A percentile compares a stretch with the other conserved stretches of the same genome.
These are phyloP conservation scores for Chloranthus sessilifolius DNA, from an alignment of 164 flowering plant genomes.

Conservation along the genomic window DNA sequence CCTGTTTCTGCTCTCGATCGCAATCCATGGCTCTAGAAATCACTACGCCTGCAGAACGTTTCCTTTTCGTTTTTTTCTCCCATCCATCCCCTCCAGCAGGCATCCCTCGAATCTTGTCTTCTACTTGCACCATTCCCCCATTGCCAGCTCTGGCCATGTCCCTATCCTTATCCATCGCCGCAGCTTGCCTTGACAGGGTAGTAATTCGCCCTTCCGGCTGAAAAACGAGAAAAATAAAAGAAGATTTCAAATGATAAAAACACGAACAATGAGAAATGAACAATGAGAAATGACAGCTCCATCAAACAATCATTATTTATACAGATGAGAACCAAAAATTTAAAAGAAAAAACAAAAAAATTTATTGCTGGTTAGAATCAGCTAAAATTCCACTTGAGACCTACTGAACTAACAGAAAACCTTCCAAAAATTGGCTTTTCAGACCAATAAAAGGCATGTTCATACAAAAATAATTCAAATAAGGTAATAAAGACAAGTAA, in stretches of 20 bases:
- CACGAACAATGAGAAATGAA: neutral
- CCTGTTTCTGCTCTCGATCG: constrained; percentile 48
- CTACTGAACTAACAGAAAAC: no score
- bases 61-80: constrained; percentile 81
- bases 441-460: no score
- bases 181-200: constrained; percentile 45
- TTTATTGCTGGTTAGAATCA: neutral
- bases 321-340: neutral
- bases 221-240: neutral
- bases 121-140: constrained; percentile 44
- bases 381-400: no score
- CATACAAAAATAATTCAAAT: no score
- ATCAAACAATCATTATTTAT: neutral
- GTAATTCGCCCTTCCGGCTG: constrained; percentile 50
- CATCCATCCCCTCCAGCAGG: constrained; percentile 80
- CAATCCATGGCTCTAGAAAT: constrained; percentile 37
- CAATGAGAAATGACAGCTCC: neutral
- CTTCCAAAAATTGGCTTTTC: no score
- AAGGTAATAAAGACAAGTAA: neutral
- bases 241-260: neutral
- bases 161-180: constrained; percentile 45
- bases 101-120: constrained; percentile 66
- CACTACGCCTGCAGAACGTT: constrained; percentile 57
- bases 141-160: constrained; percentile 43
- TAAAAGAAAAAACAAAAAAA: neutral